Base-by-base conservation (phyloP, 177 flowering plant genomes). In the Vitis hybrid region DNA sequence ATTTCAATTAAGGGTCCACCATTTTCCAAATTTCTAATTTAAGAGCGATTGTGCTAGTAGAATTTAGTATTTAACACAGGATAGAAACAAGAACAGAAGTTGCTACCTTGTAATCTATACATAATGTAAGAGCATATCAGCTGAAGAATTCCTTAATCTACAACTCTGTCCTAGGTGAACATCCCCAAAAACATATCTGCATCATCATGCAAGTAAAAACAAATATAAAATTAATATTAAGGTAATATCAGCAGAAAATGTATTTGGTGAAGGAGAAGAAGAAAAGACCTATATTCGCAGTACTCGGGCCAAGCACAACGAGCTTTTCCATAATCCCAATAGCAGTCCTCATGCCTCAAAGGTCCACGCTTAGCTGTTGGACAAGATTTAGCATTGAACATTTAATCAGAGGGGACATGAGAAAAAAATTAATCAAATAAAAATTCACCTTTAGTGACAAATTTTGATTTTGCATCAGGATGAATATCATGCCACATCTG, bases 121-220 rank as follows among this genome's bases (percentile, higher is more conserved):
- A 79, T 94, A 94, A 76, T 80, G 82, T 75, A 65, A 74, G 19
- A 91, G 89, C 57, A 80, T 75, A 77, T 87, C 80, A 33, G 86
- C 76, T 19, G 93, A 82, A 68, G 94, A 79, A 72, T 81, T 84
- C 87, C 79, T 91, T 64, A 93, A 70, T 73, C 99, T 86, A 79
- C 99, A 94, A 80, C 99, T 94, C 82, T 94, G 99, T 69, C 99
- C 99, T 6, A 94, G 83, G 81, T 94, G 99, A 78, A 93, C 98
- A 78, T 94, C 98, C 55, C 99, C 99, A 77, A 94, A 94, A 64
- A 78, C 73, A 80, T 94, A 94, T 79, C 99, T 94, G 85, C 75
- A 75, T 75, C 60, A 76, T 45, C 55, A 62, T 29, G 20, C 45
- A 52, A 58, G 48, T 26, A 51, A 48, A 39, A 19, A 22, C 56